These are phyloP conservation scores for Saccharomyces hybrid DNA, from an alignment of 1,139 yeast genomes.

Conservation along the genomic window DNA sequence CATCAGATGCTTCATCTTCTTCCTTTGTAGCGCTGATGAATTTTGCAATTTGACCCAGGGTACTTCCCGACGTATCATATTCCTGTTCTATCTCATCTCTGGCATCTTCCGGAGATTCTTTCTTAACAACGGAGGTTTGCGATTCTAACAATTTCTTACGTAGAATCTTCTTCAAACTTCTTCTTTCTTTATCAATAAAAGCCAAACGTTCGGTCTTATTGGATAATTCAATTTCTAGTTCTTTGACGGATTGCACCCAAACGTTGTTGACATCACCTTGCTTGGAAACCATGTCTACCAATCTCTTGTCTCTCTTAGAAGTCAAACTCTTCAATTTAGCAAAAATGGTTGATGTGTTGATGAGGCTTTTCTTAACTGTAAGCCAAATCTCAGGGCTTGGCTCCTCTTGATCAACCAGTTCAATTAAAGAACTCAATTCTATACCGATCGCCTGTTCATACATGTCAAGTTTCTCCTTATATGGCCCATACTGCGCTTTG, in stretches of 20 bases:
- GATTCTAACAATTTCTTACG: conserved; percentile 28
- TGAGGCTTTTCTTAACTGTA: conserved; percentile 29
- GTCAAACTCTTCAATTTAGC: conserved; percentile 27
- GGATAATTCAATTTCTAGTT: conserved; percentile 73
- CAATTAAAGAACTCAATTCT: conserved; percentile 52
- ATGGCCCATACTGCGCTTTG: conserved; percentile 34
- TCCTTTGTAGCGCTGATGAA: conserved; percentile 41
- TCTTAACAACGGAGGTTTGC: background rate
- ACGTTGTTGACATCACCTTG: conserved; percentile 75
- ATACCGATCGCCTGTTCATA: conserved; percentile 53
- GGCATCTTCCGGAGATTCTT: background rate
- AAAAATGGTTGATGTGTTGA: conserved; percentile 28
- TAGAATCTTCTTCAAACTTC: conserved; percentile 55
- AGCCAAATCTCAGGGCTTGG: conserved; percentile 21
- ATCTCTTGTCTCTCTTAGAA: conserved; percentile 34
- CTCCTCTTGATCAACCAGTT: conserved; percentile 39
- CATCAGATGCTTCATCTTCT: conserved; percentile 53
- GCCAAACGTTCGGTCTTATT: conserved; percentile 69
- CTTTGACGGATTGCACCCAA: conserved; percentile 88
- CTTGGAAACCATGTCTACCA: conserved; percentile 52
- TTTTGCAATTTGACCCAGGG: conserved; percentile 38
- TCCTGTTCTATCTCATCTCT: background rate
- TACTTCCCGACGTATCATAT: conserved; percentile 1
- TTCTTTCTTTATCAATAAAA: conserved; percentile 63
- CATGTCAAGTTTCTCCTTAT: conserved; percentile 38